Evolutionary conservation across 129 eudicot genomes (phyloP), one percentile per base, ranked within the genome.

Genomic region (Scalesia atractyloides): DNA sequence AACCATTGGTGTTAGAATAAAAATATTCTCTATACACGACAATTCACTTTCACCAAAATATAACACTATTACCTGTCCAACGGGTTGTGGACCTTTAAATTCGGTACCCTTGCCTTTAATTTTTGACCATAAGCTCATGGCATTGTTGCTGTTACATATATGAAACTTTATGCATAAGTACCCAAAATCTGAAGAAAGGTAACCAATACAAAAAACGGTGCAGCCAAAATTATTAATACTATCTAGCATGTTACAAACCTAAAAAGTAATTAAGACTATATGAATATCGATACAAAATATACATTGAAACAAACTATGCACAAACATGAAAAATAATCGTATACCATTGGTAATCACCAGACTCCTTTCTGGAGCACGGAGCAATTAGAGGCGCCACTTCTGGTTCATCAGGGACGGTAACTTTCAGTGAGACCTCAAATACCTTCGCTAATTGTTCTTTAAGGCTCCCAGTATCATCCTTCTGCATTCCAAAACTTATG

Each of bases 291-390:
- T 16, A 75, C 47, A 70, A 52, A 67, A n/a, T 58, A 24, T 13
- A 6, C 33, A 14, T 30, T 30, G 34, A 61, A 16, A 75, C 47
- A 70, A 52, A 67, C 24, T 58, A 24, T 13, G 7, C 19, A 14
- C 34, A 41, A 64, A 19, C 64, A 36, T 53, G 52, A 74, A 26
- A 61, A 48, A 24, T 1, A 24, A 43, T 24, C 5, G 14, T 34
- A 79, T 84, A 94, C 97, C 98, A 93, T 77, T 87, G 97, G 75
- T 94, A 94, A 75, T 90, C 98, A 66, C 97, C 96, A 57, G 81
- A 69, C 60, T 76, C 81, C 69, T 73, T 87, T 30, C 81, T 82
- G 62, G 79, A 77, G 69, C 96, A 87, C 0, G 85, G 64, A 69
- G 87, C 90, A 72, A 94, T 81, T 57, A 84, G 24, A 36, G 98